These are phyloP conservation scores for Monosporascus cannonballus DNA, from an alignment of 2,329 filamentous ascomycete species.

Conservation along the genomic window DNA sequence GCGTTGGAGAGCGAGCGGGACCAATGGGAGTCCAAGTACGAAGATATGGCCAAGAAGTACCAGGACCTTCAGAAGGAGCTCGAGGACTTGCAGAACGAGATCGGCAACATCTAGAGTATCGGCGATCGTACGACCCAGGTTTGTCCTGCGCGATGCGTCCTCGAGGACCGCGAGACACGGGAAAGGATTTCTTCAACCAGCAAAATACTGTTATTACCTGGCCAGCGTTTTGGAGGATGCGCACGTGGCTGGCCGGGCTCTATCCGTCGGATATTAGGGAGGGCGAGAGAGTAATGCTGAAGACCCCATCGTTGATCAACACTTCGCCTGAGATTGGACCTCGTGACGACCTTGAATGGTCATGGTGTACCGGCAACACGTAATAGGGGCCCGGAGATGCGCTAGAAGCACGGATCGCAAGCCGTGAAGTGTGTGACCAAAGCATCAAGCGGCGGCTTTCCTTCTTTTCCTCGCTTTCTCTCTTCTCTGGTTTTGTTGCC, in stretches of 20 bases:
- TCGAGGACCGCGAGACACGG: slow-evolving; percentile 3
- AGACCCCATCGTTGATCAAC: not conserved
- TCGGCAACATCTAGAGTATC: slow-evolving; percentile 73
- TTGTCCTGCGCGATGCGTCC: not conserved
- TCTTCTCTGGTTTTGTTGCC: slow-evolving; percentile 67
- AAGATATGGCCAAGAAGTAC: slow-evolving; percentile 95
- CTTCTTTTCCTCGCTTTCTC: slow-evolving; percentile 57
- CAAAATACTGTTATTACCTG: slow-evolving; percentile 9
- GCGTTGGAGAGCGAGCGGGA: slow-evolving; percentile 88
- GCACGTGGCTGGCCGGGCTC: slow-evolving; percentile 14
- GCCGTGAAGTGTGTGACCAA: slow-evolving; percentile 9
- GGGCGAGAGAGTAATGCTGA: slow-evolving; percentile 1
- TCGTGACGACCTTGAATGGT: not conserved
- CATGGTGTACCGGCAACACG: not conserved
- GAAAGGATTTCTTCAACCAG: slow-evolving; percentile 13
- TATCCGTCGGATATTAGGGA: slow-evolving; percentile 9
- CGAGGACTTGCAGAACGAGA: slow-evolving; percentile 80
- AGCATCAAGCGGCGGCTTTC: slow-evolving; percentile 18
- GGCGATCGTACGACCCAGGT: not conserved
- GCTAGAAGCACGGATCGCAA: not conserved
- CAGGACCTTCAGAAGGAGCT: slow-evolving; percentile 68
- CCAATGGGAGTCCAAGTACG: slow-evolving; percentile 96
- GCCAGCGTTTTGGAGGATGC: slow-evolving; percentile 13
- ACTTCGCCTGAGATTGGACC: not conserved
- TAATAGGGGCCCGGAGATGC: not conserved